Evolutionary conservation across 2,329 filamentous ascomycete genomes (phyloP), one percentile per base, ranked within the genome.

Genomic region (Verticillium isaacii): DNA sequence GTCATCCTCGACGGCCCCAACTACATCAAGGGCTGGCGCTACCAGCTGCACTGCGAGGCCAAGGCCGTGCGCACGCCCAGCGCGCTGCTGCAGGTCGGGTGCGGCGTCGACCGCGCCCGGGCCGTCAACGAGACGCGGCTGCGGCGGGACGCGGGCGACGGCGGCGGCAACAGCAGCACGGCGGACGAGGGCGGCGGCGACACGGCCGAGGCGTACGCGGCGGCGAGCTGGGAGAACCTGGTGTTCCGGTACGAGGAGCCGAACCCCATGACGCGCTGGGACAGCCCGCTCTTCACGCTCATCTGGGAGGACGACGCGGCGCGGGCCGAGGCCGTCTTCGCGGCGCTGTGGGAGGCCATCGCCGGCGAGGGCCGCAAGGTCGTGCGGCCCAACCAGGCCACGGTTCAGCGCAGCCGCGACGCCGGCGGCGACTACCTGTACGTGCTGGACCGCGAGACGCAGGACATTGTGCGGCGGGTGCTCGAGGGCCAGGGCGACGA

Each of bases 21-120:
- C 75, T 96, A 95, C 76, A 96, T 96, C 77, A 95, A 95, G 74
- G 92, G 91, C 41, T 95, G 91, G 85, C 83, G 92, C 57, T 96
- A 96, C 73, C 91, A 96, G 79, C 80, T 96, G 25, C 89, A 89
- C 74, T 94, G 91, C 77, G 91, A 95, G 76, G 87, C 91, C 41
- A 95, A 95, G 75, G 91, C 91, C 57, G 78, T 91, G 60, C 80
- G 88, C 65, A 95, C 91, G 3, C 85, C 89, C 3, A 90, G 85
- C 74, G 93, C 89, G 69, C 86, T 95, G 61, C 78, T 95, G 65
- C 86, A 88, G 73, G 78, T 89, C 55, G 86, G 86, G 0, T 85
- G 83, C 65, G 70, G 78, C 11, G 74, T 78, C 3, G 84, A 86
- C n/a, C 73, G 73, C 64, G 84, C 85, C 2, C 75, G 74, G 64